Evolutionary conservation across 2,329 filamentous ascomycete genomes (phyloP).

Genomic region (Apiospora kogelbergensis): DNA sequence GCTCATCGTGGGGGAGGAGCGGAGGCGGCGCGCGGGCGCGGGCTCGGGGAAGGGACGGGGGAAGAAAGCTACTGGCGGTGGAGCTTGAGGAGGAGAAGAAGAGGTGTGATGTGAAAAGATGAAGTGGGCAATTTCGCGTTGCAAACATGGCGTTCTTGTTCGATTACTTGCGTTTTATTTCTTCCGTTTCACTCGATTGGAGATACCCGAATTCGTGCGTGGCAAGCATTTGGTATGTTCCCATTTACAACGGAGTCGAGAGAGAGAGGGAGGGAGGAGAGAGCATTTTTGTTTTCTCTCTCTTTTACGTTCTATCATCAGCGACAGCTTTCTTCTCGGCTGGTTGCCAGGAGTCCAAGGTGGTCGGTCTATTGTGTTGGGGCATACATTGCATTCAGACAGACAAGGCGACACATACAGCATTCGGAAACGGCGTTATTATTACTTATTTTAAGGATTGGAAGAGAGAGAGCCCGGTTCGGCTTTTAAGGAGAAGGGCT

Average conservation of each 20-base stretch:
- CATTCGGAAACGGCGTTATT: background rate
- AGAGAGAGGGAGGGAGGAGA: no score
- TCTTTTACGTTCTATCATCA: background rate
- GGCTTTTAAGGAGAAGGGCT: background rate
- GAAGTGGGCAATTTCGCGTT: background rate
- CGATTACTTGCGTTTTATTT: background rate
- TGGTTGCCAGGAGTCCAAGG: background rate
- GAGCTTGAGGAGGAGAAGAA: background rate
- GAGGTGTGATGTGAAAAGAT: background rate
- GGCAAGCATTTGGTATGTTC: background rate
- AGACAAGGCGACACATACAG: background rate
- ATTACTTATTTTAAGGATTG: background rate
- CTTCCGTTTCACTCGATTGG: background rate
- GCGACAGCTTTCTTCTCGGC: background rate
- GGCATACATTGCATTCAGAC: background rate
- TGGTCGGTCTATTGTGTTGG: background rate
- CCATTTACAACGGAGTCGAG: background rate
- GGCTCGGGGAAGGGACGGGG: background rate
- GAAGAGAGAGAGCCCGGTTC: background rate
- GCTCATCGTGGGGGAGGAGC: constrained; percentile 51
- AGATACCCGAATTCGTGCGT: constrained; percentile 7
- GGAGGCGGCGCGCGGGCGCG: constrained; percentile 27
- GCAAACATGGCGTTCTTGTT: background rate
- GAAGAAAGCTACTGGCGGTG: background rate
- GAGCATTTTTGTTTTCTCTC: background rate